These are phyloP conservation scores for Kokia cookei DNA, from an alignment of 441 rosid genomes.

Conservation along the genomic window DNA sequence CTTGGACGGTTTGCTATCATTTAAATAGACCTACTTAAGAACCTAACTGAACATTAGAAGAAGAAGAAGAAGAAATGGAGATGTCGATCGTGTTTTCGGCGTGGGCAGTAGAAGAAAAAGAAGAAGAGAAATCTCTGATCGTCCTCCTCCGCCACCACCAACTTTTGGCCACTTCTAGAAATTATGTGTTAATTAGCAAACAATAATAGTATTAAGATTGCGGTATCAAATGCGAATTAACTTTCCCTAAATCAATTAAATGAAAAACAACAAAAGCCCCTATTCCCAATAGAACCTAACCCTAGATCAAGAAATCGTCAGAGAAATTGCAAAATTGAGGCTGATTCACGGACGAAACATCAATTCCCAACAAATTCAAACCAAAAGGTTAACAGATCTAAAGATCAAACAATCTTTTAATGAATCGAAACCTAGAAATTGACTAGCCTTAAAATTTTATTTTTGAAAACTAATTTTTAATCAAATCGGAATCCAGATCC, in stretches of 20 bases:
- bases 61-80: no score
- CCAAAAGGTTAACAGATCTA: background rate
- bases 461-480: background rate
- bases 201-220: background rate
- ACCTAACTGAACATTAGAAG: no score
- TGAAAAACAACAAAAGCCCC: slow-evolving; percentile 4
- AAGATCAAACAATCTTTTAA: background rate
- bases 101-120: no score
- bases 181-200: background rate
- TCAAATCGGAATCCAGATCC: background rate
- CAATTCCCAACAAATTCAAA: background rate
- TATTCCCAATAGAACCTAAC: slow-evolving; percentile 13
- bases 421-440: background rate
- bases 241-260: slow-evolving; percentile 5
- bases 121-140: no score
- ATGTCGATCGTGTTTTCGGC: no score
- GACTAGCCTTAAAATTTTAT: background rate
- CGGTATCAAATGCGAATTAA: background rate
- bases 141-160: no score
- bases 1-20: no score
- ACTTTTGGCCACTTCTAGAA: background rate
- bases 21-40: no score
- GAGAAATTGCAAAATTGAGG: slow-evolving; percentile 2
- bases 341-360: background rate
- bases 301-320: slow-evolving; percentile 20